Evolutionary conservation across 768 basidiomycete species (phyloP), one percentile per base, ranked within the genome.

Genomic region (Rhodotorula babjevae): DNA sequence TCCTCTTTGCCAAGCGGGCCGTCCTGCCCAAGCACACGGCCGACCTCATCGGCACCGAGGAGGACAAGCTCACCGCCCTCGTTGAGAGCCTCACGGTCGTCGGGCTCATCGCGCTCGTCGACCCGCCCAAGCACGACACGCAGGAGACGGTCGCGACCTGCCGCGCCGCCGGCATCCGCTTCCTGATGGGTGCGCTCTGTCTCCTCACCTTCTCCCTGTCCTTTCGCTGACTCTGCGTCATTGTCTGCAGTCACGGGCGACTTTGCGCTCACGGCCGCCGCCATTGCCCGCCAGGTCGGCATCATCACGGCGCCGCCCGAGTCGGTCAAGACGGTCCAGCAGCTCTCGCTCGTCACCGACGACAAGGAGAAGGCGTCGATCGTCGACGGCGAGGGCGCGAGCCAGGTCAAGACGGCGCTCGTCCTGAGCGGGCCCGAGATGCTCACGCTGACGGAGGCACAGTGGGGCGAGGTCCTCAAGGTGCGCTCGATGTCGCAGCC

Each of bases 221-320:
- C 16, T 1, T 52, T 2, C 25, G 27, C 19, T 23, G 11, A 10
- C 11, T 21, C 5, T n/a, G n/a, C n/a, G n/a, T n/a, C n/a, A n/a
- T n/a, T n/a, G n/a, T n/a, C n/a, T n/a, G 40, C 63, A 65, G 64
- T 65, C 56, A 89, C 81, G 82, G 88, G 82, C 50, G 82, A 82
- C 71, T 81, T 81, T 77, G 83, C 86, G 40, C 80, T 84, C 31
- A 89, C 87, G 0, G 87, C 87, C 3, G 82, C 84, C 5, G 86
- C 87, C 0, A 88, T 89, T 65, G 87, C 87, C 23, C 81, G 82
- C 16, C 85, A 87, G 73, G 86, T 86, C n/a, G 85, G 87, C 36
- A 86, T 87, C 71, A 82, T 87, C 61, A 83, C 84, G 27, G 21
- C 27, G 7, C 55, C 67, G 21, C 0, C 16, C 2, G 14, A 36